Evolutionary conservation across 2,329 filamentous ascomycete genomes (phyloP), one percentile per base, ranked within the genome.

Genomic region (Penicillium freii): DNA sequence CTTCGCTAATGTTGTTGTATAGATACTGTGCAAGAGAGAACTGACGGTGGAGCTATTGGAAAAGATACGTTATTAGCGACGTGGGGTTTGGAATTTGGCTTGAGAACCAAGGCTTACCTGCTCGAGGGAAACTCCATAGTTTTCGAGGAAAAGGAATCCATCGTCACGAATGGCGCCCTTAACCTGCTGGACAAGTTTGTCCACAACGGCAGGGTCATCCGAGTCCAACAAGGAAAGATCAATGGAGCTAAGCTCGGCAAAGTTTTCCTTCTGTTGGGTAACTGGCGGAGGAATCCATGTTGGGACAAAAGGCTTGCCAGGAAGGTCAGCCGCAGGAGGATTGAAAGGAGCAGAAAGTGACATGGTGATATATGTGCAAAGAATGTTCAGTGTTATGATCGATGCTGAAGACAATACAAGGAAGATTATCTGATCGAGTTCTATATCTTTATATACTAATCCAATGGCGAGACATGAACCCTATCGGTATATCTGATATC

Each of bases 21-120:
- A 81, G 61, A 51, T 81, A 82, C 50, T 82, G 80, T 6, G 80
- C 80, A 10, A 82, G 67, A 17, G 73, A 71, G 51, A 82, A 82
- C 58, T 82, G 80, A 23, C 80, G 78, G 62, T 82, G 79, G 13
- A 82, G 73, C 66, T 68, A 38, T 19, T 46, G 23, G 5, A 13
- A 40, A 38, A 45, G 33, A 7, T 33, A 33, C 31, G 1, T 36
- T 48, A 3, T 11, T 34, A n/a, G 5, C 8, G 2, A 43, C 13
- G 2, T 9, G 21, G 31, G 31, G 7, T 9, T 38, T 23, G 5
- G 7, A 5, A 19, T 31, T 4, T 4, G n/a, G 19, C 11, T 11
- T 6, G 11, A 40, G 9, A 21, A 15, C 7, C 8, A 17, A 38
- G 11, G 17, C 54, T 58, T 39, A 67, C 66, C 71, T 80, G 71